Evolutionary conservation across 2,329 filamentous ascomycete genomes (phyloP), one percentile per base, ranked within the genome.

Genomic region (Claviceps sp.): DNA sequence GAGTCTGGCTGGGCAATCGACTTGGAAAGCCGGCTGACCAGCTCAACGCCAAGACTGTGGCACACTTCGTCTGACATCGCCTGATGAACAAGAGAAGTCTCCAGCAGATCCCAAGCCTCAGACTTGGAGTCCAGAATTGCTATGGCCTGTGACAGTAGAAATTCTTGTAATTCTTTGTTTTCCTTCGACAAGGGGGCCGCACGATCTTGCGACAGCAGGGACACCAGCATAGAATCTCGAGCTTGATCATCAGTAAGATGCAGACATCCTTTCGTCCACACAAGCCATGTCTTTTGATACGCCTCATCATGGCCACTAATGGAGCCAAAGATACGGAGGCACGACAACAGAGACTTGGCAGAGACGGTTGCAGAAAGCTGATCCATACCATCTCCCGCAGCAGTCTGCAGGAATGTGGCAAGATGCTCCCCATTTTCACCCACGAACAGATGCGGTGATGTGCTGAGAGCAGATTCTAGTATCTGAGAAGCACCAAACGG

Each of bases 291-390:
- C 1, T 57, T 56, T 10, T 64, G 61, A 50, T 74, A 76, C 0
- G 64, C 60, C 0, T 59, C 57, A 0, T 63, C 62, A 52, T 64
- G 70, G 51, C 59, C 68, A 41, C 66, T 65, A 16, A 71, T 68
- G 34, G 70, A 63, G 1, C 76, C 74, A 42, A 82, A 70, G 0
- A 76, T 65, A 47, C 82, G 76, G 0, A 95, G 70, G 11, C 82
- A 79, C 0, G 82, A 77, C 7, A 89, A 70, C 0, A 95, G 65
- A 49, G 83, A 76, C 2, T 76, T 66, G 0, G 80, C 78, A 1
- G 88, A 90, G 0, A 85, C 79, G 0, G 87, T 89, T 2, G 76
- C 67, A 2, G 90, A 67, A 16, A 93, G 68, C 1, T 71, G 67
- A 0, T 77, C 70, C 14, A 85, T 70, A 55, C 82, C 71, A 1